Evolutionary conservation across 495 filamentous ascomycete genomes (phyloP), one percentile per base, ranked within the genome.

Genomic region (Extremus antarcticus): DNA sequence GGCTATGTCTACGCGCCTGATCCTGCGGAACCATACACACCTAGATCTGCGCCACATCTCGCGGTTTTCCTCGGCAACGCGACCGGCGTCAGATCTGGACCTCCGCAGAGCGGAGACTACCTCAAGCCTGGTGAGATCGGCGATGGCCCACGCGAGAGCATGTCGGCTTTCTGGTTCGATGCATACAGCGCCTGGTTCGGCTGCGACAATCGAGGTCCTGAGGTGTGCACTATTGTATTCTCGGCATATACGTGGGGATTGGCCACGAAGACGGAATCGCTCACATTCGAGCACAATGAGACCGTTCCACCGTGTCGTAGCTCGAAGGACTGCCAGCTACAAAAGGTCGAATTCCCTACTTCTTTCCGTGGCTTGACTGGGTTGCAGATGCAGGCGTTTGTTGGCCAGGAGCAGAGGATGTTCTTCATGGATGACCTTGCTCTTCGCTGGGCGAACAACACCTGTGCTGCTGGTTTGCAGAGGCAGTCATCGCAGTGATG

Each of bases 131-230:
- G 73, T n/a, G 73, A 73, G 29, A 61, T 76, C 51, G 70, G 72
- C 24, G 71, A 68, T 17, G 74, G 73, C 20, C 67, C 69, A 13
- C 63, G 67, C 20, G 65, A 65, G 29, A 40, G 40, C 3, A 61
- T 65, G 17, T 66, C 64, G 20, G 68, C 72, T 19, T 76, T 71
- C 61, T 74, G 71, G 70, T 71, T 76, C 58, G 62, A 74, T 57
- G 70, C 70, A 8, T 65, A 61, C 53, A 65, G 59, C 11, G 67
- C 63, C 9, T 71, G 60, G 41, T 55, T 76, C 23, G 72, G 72
- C 23, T 76, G 74, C 57, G 62, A 68, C 17, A 68, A 75, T 55
- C 53, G 43, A 17, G 71, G 71, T 17, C 61, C 68, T 11, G 47
- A 48, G 10, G 45, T 53, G n/a, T 76, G 73, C 61, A 52, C 54